Conservation (phyloP, 192 early-diverging fungal genomes). For the Entophlyctis luteolus region DNA sequence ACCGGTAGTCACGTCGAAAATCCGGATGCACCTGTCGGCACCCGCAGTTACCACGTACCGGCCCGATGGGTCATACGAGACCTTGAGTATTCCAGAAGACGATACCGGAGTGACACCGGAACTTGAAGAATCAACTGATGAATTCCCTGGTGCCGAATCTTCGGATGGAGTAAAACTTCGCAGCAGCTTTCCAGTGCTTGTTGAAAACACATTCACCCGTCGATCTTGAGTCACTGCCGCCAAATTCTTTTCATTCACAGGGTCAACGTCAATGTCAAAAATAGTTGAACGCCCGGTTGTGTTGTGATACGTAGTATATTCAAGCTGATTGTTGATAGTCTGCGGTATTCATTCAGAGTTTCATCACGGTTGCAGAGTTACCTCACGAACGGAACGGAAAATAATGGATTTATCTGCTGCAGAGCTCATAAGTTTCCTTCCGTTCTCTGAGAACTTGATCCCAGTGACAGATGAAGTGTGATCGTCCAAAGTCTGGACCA, state of each 20-base stretch:
- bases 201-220: slow-evolving; percentile 55
- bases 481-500: slow-evolving; percentile 77
- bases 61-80: slow-evolving; percentile 67
- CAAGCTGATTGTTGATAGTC: not conserved
- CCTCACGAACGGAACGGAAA: slow-evolving; percentile 51
- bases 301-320: slow-evolving; percentile 62
- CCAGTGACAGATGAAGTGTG: slow-evolving; percentile 79
- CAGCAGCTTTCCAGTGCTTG: slow-evolving; percentile 65
- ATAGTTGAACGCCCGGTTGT: slow-evolving; percentile 63
- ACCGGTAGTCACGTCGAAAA: slow-evolving; percentile 67
- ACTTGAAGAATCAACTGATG: slow-evolving; percentile 40
- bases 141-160: slow-evolving; percentile 24
- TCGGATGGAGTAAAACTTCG: slow-evolving; percentile 55
- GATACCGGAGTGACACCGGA: slow-evolving; percentile 27
- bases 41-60: slow-evolving; percentile 60
- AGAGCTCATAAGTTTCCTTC: slow-evolving; percentile 67
- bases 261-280: slow-evolving; percentile 68
- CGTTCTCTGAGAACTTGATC: slow-evolving; percentile 63
- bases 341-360: slow-evolving; percentile 24
- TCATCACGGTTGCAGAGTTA: slow-evolving; percentile 4
- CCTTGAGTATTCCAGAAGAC: slow-evolving; percentile 59
- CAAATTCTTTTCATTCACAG: slow-evolving; percentile 47
- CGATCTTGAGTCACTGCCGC: slow-evolving; percentile 68
- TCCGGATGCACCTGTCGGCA: slow-evolving; percentile 64
- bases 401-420: slow-evolving; percentile 80